Base-by-base conservation (phyloP, 164 flowering plant species). In the Nymphaea colorata region DNA sequence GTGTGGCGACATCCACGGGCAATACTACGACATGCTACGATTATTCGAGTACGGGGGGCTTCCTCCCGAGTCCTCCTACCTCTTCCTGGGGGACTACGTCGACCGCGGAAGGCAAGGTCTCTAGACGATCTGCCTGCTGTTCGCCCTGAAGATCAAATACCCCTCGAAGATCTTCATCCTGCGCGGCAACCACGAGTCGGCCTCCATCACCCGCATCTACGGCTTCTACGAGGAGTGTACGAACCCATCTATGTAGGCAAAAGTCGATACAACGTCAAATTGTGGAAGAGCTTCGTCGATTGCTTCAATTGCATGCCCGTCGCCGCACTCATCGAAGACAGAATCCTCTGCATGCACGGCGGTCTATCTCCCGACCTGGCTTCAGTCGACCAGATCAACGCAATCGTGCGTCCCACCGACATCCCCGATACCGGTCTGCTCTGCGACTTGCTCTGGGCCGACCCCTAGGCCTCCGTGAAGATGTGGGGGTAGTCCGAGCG, bases 1-100 rank as follows among this genome's bases (percentile, higher is more conserved):
- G n/a, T n/a, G n/a, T n/a, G 96, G 96, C 75, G 96, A 90, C 76
- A 86, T 90, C 70, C 96, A 90, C 72, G 96, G 96, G 65, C 96
- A 90, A 67, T 90, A 87, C 72, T 71, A 82, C 44, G 91, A 90
- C 78, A 89, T 90, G 45, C 67, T 90, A 72, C 79, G 88, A 74
- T 88, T 87, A 68, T 90, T 90, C 70, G 96, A 87, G 61, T 86
- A 85, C 74, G 96, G 96, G 6, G 91, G 96, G 4, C 83, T 86
- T 64, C 96, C 96, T 71, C 93, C 96, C 41, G 70, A 75, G 64
- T 81, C 96, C 69, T 87, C 86, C 69, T 90, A 90, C 67, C 76
- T 90, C 61, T 90, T 90, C 67, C 72, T 90, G 6, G 96, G 96
- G 44, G 96, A 90, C 76, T 90, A 90, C 70, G 96, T 90, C 66